These are phyloP conservation scores for Starmera caribaea DNA, from an alignment of 805 yeast species.

Conservation along the genomic window DNA sequence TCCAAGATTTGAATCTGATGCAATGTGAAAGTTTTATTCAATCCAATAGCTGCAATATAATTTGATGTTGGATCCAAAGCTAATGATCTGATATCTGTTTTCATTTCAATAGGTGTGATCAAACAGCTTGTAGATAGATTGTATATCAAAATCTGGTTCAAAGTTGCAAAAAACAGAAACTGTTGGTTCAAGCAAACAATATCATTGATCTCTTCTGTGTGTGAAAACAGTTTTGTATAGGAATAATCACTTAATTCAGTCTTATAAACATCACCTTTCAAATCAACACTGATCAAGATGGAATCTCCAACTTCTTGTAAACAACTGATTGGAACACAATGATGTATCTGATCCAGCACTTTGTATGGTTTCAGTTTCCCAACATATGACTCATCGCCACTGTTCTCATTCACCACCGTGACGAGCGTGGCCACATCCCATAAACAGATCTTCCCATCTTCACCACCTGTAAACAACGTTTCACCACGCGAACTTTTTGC, in stretches of 20 bases:
- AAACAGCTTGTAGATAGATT: conserved; percentile 1
- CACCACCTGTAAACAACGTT: conserved; percentile 6
- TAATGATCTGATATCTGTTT: conserved; percentile 13
- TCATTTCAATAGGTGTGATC: conserved; percentile 8
- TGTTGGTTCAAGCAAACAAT: conserved; percentile 1
- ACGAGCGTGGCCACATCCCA: conserved; percentile 11
- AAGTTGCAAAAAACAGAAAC: conserved; percentile 11
- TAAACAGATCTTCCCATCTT: conserved; percentile 6
- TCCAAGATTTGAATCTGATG: conserved; percentile 10
- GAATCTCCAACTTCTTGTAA: not conserved
- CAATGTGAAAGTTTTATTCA: conserved; percentile 9
- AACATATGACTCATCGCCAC: conserved; percentile 3
- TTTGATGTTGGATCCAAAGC: conserved; percentile 14
- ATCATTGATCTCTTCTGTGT: conserved; percentile 10
- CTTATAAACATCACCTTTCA: conserved; percentile 8
- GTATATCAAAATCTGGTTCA: conserved; percentile 8
- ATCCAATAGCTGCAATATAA: conserved; percentile 16
- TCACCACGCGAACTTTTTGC: conserved; percentile 1
- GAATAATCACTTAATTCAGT: not conserved
- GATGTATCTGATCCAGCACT: conserved; percentile 1
- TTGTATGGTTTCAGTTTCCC: conserved; percentile 1
- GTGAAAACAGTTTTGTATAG: conserved; percentile 3
- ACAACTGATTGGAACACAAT: conserved; percentile 3
- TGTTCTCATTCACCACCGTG: conserved; percentile 5
- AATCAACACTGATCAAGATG: conserved; percentile 8